phyloP scores from a whole-genome alignment of 2,329 filamentous ascomycete genomes.

The Fusarium siculi region DNA sequence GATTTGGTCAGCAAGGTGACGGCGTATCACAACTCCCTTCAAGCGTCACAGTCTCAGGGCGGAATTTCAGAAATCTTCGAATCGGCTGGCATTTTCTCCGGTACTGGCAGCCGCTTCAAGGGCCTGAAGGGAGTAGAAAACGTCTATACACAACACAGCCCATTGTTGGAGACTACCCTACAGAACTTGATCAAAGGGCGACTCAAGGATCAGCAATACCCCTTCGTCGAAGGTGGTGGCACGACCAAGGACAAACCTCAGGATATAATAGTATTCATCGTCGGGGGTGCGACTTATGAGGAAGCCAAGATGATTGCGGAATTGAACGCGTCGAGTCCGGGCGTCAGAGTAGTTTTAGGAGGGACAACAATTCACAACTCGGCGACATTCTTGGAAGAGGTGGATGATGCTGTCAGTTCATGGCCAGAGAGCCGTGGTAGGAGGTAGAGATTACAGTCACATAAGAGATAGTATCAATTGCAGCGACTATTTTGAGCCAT shows the following conservation, averaged over 20 bases:
- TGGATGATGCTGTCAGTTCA: slow-evolving; percentile 85
- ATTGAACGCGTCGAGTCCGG: slow-evolving; percentile 90
- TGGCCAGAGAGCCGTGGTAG: slow-evolving; percentile 76
- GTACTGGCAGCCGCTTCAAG: slow-evolving; percentile 87
- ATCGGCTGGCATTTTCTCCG: slow-evolving; percentile 88
- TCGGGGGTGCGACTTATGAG: slow-evolving; percentile 94
- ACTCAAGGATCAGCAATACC: slow-evolving; percentile 86
- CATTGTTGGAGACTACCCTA: slow-evolving; percentile 84
- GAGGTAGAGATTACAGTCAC: slow-evolving; percentile 26
- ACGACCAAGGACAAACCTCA: slow-evolving; percentile 94
- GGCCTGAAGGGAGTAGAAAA: slow-evolving; percentile 98
- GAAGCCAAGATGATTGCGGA: slow-evolving; percentile 97
- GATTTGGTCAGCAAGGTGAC: slow-evolving; percentile 85
- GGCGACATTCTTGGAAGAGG: slow-evolving; percentile 86
- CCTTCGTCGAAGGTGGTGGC: slow-evolving; percentile 89
- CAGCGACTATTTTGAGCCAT: slow-evolving; percentile 9
- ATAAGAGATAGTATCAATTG: not conserved
- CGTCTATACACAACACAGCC: slow-evolving; percentile 97
- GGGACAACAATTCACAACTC: slow-evolving; percentile 92
- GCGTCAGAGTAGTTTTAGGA: slow-evolving; percentile 87
- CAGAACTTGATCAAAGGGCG: slow-evolving; percentile 95
- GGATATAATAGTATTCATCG: slow-evolving; percentile 93
- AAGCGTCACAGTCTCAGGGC: slow-evolving; percentile 77
- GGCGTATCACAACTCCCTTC: slow-evolving; percentile 86
- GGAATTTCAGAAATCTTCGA: slow-evolving; percentile 95